These are phyloP conservation scores for Letharia lupina DNA, from an alignment of 495 filamentous ascomycete species.

Conservation along the genomic window DNA sequence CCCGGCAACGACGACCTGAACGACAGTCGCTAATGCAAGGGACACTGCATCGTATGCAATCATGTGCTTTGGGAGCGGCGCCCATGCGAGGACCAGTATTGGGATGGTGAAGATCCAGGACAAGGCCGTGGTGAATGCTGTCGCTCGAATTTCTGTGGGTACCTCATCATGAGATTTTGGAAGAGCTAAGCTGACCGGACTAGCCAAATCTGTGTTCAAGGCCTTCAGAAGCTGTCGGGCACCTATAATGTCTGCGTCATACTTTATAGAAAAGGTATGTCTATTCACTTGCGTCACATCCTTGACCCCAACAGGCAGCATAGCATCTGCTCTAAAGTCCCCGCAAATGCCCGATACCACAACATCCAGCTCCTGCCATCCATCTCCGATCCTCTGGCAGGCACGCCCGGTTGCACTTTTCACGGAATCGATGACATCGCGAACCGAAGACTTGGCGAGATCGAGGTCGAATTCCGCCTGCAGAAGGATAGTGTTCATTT, in stretches of 20 bases:
- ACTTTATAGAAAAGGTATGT: constrained; percentile 41
- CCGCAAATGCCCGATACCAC: constrained; percentile 24
- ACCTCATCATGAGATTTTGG: background rate
- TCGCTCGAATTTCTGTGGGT: constrained; percentile 33
- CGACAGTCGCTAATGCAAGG: constrained; percentile 54
- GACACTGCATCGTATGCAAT: constrained; percentile 48
- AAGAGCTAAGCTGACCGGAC: constrained; percentile 40
- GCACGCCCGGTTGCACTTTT: constrained; percentile 51
- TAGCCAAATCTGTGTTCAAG: constrained; percentile 33
- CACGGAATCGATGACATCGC: constrained; percentile 42
- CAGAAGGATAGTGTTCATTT: constrained; percentile 51
- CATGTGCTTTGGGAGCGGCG: constrained; percentile 41
- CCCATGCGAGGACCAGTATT: constrained; percentile 65
- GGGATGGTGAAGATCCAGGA: constrained; percentile 61
- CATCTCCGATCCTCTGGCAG: constrained; percentile 33
- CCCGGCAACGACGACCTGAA: constrained; percentile 55
- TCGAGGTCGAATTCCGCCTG: constrained; percentile 54
- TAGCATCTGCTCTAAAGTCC: constrained; percentile 4
- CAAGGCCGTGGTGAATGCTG: constrained; percentile 50
- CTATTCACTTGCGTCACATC: constrained; percentile 28
- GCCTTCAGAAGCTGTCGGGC: constrained; percentile 42
- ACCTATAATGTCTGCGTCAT: constrained; percentile 47
- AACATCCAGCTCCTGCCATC: background rate
- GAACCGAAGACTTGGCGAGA: constrained; percentile 30
- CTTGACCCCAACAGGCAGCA: constrained; percentile 4